Evolutionary conservation across 352 stramenopile species (phyloP).

Genomic region (Elongisporangium prolatum): DNA sequence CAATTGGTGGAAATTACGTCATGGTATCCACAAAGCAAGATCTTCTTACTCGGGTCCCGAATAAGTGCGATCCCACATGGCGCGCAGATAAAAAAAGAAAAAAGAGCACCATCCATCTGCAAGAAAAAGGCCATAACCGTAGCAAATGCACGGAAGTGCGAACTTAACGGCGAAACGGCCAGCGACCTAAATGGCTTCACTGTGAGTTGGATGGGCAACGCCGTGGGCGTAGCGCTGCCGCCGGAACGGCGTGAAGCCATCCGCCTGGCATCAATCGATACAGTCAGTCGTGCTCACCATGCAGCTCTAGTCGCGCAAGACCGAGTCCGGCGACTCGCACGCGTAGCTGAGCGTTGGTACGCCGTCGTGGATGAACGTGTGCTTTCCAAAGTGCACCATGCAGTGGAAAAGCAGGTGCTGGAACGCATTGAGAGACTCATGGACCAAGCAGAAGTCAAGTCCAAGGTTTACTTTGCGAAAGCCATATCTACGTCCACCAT

Average conservation of each 20-base stretch:
- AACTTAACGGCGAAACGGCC: background rate
- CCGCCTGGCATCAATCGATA: conserved; percentile 11
- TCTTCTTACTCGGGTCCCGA: background rate
- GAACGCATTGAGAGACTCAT: conserved; percentile 28
- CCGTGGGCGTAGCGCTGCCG: conserved; percentile 31
- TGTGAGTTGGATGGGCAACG: conserved; percentile 34
- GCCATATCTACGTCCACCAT: conserved; percentile 57
- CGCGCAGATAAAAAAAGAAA: background rate
- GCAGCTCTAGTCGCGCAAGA: conserved; percentile 27
- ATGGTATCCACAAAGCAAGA: background rate
- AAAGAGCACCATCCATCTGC: background rate
- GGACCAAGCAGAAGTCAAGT: conserved; percentile 46
- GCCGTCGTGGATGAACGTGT: conserved; percentile 52
- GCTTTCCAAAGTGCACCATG: conserved; percentile 31
- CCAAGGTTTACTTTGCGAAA: conserved; percentile 62
- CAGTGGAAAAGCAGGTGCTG: conserved; percentile 52
- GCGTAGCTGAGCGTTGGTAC: conserved; percentile 36
- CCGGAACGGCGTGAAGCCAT: conserved; percentile 17
- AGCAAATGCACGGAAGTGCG: background rate
- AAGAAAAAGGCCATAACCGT: background rate
- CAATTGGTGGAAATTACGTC: background rate
- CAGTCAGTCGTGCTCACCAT: conserved; percentile 22
- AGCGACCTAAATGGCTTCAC: background rate
- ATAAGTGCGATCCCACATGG: background rate
- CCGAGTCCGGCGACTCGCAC: conserved; percentile 23